A percentile compares a stretch with the other conserved stretches of the same genome.
These are phyloP conservation scores for Fusarium torulosum DNA, from an alignment of 2,329 filamentous ascomycete species.

Conservation along the genomic window DNA sequence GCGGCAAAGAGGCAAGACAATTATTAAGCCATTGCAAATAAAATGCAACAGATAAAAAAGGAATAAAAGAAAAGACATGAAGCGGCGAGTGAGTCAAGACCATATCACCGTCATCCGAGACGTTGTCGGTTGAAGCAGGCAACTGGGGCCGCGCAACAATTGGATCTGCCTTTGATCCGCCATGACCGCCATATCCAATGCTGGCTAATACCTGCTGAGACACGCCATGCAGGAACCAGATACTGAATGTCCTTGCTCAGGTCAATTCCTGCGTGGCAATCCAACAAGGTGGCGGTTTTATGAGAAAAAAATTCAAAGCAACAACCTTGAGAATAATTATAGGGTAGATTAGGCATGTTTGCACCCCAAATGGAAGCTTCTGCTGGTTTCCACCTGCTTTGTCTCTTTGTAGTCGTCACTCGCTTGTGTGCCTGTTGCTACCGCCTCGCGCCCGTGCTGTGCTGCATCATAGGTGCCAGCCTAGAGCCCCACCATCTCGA, in stretches of 20 bases:
- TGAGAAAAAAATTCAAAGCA: neutral
- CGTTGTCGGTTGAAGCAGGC: slow-evolving; percentile 16
- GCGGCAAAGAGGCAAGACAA: slow-evolving; percentile 22
- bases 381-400: slow-evolving; percentile 43
- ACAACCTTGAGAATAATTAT: neutral
- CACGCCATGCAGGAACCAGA: slow-evolving; percentile 29
- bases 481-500: slow-evolving; percentile 34
- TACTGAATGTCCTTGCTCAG: neutral
- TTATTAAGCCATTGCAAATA: neutral
- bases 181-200: slow-evolving; percentile 24
- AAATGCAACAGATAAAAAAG: neutral
- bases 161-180: slow-evolving; percentile 37
- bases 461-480: slow-evolving; percentile 46
- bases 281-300: slow-evolving; percentile 28
- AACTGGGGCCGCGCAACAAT: slow-evolving; percentile 27
- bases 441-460: slow-evolving; percentile 35
- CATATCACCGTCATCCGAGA: slow-evolving; percentile 2
- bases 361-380: slow-evolving; percentile 41
- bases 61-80: neutral
- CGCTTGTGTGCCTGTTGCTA: slow-evolving; percentile 44
- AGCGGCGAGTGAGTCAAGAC: slow-evolving; percentile 17
- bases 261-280: slow-evolving; percentile 16
- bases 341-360: neutral
- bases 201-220: neutral
- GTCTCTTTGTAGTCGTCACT: slow-evolving; percentile 46